Evolutionary conservation across 2,329 filamentous ascomycete genomes (phyloP), one percentile per base, ranked within the genome.

Genomic region (Emmonsia crescens): DNA sequence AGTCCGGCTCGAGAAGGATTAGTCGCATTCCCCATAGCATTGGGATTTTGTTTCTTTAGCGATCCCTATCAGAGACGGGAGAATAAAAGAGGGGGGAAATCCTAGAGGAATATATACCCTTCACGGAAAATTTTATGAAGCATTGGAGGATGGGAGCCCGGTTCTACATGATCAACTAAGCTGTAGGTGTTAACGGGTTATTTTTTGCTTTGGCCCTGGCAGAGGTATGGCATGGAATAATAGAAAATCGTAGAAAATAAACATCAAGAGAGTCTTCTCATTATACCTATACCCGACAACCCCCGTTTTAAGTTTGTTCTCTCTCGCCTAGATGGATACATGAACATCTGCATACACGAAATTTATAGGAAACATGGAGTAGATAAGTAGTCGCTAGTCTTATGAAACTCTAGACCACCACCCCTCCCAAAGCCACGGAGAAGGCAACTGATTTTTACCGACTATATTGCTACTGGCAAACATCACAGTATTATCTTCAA

Each of bases 1-100:
- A 24, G 92, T 97, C 64, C 83, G 93, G 75, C 79, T 97, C 73
- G 89, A 95, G 69, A 93, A 91, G 79, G 84, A 91, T 68, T 93
- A 85, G 71, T 40, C 2, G 54, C 21, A 49, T 21, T 49, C 10
- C 10, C 3, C n/a, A n/a, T n/a, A n/a, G 60, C 44, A 63, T 16
- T 51, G 27, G 31, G 5, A 44, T 51, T 58, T 61, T 59, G 27
- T 12, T 29, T 52, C n/a, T n/a, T 56, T 46, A 24, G 27, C 16
- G 42, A 57, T 19, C 40, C 21, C 9, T 24, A 24, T 24, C 57
- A 27, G 16, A n/a, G 27, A 52, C 19, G 14, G 5, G 16, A 16
- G 24, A 33, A 29, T 8, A n/a, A n/a, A 33, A 48, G 31, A 56
- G 46, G 5, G 16, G 29, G 49, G 49, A 3, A 33, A 52, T 33